Conservation (phyloP, 1,284 basidiomycete genomes). For the Boletus hoseneyae region DNA sequence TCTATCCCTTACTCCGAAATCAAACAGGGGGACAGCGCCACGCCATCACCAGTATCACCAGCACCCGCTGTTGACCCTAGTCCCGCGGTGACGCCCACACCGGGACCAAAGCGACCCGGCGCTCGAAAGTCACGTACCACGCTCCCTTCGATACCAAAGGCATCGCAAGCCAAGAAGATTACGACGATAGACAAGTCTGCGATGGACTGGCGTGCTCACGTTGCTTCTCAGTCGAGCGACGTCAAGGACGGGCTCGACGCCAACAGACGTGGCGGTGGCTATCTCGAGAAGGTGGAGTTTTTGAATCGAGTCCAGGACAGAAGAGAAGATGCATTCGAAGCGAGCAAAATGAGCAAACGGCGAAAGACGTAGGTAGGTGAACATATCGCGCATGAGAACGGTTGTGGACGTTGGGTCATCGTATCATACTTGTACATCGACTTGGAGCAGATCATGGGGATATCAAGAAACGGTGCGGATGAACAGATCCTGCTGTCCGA, state of each 20-base stretch:
- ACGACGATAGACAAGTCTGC: conserved; percentile 79
- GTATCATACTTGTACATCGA: conserved; percentile 15
- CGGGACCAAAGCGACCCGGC: conserved; percentile 46
- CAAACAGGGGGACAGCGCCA: neutral
- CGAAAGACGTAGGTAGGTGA: conserved; percentile 37
- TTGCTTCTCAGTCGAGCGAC: conserved; percentile 42
- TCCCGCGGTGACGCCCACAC: neutral
- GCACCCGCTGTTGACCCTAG: conserved; percentile 8
- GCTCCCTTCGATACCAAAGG: conserved; percentile 47
- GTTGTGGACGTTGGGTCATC: neutral
- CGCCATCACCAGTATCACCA: neutral
- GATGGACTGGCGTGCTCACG: conserved; percentile 76
- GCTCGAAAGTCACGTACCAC: conserved; percentile 62
- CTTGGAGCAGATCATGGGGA: neutral
- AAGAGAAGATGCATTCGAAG: conserved; percentile 61
- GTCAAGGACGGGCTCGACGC: conserved; percentile 69
- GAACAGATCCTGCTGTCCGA: conserved; percentile 3
- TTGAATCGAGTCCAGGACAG: conserved; percentile 68
- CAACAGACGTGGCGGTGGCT: conserved; percentile 69
- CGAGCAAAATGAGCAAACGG: conserved; percentile 53
- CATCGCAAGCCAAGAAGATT: conserved; percentile 64
- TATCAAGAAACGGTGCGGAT: neutral
- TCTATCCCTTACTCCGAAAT: conserved; percentile 1
- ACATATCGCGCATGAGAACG: neutral
- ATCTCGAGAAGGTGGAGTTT: conserved; percentile 80